Base-by-base conservation (phyloP, 225 moss, liverwort and hornwort genomes). In the Takakia lepidozioides region DNA sequence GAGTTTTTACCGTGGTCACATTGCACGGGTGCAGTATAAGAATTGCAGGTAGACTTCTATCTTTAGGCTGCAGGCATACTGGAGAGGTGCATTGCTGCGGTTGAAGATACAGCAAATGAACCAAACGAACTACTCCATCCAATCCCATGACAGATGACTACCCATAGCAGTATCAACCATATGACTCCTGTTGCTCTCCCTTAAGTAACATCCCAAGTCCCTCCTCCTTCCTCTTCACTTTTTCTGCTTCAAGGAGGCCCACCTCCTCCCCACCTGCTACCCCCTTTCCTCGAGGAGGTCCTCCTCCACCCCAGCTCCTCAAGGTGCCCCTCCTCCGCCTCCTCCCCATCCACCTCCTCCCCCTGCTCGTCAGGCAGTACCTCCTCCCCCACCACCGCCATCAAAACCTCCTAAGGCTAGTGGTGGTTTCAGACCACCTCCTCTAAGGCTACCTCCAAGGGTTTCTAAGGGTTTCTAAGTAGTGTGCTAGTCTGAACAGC, bases 401-500 rank as follows among this genome's bases (percentile, higher is more conserved):
- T n/a, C n/a, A n/a, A n/a, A n/a, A 14, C 29, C 56, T 11, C 63
- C 47, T 8, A 51, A 51, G 8, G 7, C 32, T 6, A 7, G 32
- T 3, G 58, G 58, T 2, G 52, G 46, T 29, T 27, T 26, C 5
- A 47, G 56, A 22, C 52, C 59, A 16, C 46, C 56, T 8, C 72
- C 54, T 30, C 78, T 76, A 34, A n/a, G n/a, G n/a, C 75, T 75
- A 2, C 70, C 73, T 59, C 46, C 61, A n/a, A n/a, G n/a, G n/a
- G n/a, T n/a, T n/a, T n/a, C n/a, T n/a, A 22, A 60, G 54, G 47
- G 37, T 27, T 25, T 19, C 26, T 55, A 62, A 69, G 44, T 57
- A 52, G 24, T 5, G 34, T n/a, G n/a, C n/a, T n/a, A n/a, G n/a
- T n/a, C n/a, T n/a, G n/a, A n/a, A n/a, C n/a, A n/a, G n/a, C n/a